These are phyloP conservation scores for Botrytis elliptica DNA, from an alignment of 2,329 filamentous ascomycete genomes.

Conservation along the genomic window DNA sequence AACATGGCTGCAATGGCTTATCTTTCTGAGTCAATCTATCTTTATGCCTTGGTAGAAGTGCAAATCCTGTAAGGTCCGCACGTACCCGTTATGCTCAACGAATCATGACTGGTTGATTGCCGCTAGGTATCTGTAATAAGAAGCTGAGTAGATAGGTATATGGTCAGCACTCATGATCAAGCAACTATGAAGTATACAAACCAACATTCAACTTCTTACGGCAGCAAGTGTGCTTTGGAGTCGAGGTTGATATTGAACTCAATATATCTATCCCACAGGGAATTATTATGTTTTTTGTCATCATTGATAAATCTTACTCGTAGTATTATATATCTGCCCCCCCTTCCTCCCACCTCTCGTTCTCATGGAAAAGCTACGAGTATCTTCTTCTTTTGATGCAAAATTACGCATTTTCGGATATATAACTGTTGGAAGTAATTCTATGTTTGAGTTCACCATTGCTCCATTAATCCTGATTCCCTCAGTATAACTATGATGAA, in stretches of 20 bases:
- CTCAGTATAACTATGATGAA: background rate
- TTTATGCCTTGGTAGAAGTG: too few relatives aligned
- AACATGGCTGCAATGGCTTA: background rate
- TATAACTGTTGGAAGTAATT: background rate
- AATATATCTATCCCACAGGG: background rate
- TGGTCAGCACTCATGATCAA: background rate
- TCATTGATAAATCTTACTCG: background rate
- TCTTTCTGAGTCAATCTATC: background rate
- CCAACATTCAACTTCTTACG: background rate
- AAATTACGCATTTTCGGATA: background rate
- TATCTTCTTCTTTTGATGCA: background rate
- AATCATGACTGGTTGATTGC: background rate
- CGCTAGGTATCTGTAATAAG: background rate
- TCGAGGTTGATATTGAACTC: background rate
- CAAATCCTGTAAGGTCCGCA: background rate
- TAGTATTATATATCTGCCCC: background rate
- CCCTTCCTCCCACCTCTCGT: background rate
- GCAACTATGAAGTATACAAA: background rate
- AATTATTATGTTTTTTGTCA: background rate
- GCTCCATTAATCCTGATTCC: background rate
- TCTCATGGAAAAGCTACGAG: background rate
- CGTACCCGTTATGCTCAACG: background rate
- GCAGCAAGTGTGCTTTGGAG: background rate
- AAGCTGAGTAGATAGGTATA: background rate
- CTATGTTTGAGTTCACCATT: background rate